Conservation (phyloP, 1,284 basidiomycete genomes). For the Malassezia obtusa region DNA sequence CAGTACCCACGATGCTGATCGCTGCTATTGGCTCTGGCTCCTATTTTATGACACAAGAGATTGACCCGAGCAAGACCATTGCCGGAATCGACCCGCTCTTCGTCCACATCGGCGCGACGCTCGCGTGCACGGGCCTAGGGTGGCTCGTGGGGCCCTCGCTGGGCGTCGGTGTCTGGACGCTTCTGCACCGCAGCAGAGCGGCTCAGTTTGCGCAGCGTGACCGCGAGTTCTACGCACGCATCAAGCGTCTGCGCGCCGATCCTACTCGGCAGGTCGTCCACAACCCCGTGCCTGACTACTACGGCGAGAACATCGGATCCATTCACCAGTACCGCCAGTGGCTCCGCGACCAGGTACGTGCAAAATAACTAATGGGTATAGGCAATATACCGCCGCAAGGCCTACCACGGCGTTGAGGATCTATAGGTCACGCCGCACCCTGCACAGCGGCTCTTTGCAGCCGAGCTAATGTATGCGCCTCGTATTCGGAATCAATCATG, state of each 20-base stretch:
- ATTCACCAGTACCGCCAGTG: slow-evolving; percentile 43
- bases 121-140: slow-evolving; percentile 34
- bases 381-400: slow-evolving; percentile 37
- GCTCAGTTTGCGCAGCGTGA: slow-evolving; percentile 35
- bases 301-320: slow-evolving; percentile 42
- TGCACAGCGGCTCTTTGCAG: slow-evolving; percentile 5
- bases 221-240: slow-evolving; percentile 37
- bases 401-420: slow-evolving; percentile 35
- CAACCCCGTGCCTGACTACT: slow-evolving; percentile 44
- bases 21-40: slow-evolving; percentile 29
- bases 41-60: slow-evolving; percentile 37
- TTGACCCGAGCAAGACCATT: slow-evolving; percentile 35
- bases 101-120: slow-evolving; percentile 35
- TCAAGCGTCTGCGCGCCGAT: slow-evolving; percentile 35
- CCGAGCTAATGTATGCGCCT: slow-evolving; percentile 9
- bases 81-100: slow-evolving; percentile 39
- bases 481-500: slow-evolving; percentile 10
- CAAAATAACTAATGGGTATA: slow-evolving; percentile 5
- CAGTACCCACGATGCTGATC: slow-evolving; percentile 36
- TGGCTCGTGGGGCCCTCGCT: slow-evolving; percentile 41
- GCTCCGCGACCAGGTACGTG: slow-evolving; percentile 37
- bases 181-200: slow-evolving; percentile 29
- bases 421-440: slow-evolving; percentile 5
- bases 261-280: slow-evolving; percentile 38
- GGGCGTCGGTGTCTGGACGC: slow-evolving; percentile 29